Evolutionary conservation across 2,329 filamentous ascomycete genomes (phyloP), one percentile per base, ranked within the genome.

Genomic region (Aspergillus quadricinctus): DNA sequence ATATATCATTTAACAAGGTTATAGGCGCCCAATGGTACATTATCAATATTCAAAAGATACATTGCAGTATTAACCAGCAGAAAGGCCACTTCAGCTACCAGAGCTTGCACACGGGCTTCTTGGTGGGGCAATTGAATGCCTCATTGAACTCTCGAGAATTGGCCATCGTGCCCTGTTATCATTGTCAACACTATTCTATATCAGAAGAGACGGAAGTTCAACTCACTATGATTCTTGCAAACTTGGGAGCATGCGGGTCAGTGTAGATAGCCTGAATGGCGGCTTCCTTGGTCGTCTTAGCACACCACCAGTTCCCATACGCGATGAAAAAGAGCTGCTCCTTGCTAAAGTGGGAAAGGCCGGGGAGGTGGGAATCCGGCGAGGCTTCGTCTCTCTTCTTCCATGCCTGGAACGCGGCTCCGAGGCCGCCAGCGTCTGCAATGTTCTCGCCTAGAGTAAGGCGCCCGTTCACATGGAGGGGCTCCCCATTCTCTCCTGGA

Each of bases 301-400:
- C 80, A 67, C 88, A 90, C 85, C 85, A 89, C 72, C 79, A 81
- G 61, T 84, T 86, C 3, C 76, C 81, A 66, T 83, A 89, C 2
- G 80, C 80, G 29, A 89, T 77, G 65, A 88, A 89, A 74, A 89
- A 90, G 3, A 89, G 70, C 69, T 89, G 86, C 59, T 88, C 86
- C 58, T 86, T 83, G 0, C 81, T 82, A 59, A 89, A 89, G 21
- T 74, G 62, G 3, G 83, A 78, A 6, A 90, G 68, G 0, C 87
- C 87, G 0, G 85, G 86, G 17, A 89, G 77, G 41, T 78, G 68
- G 65, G 78, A 65, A 56, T 81, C 81, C 0, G 81, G 76, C n/a
- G 77, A 78, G 40, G 79, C 72, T 2, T 75, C 70, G 31, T 83
- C 80, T 10, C 80, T 79, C 60, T 80, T 81, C 67, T 85, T 81